Conservation (phyloP, 768 basidiomycete species). For the Rhizopogon vulgaris region DNA sequence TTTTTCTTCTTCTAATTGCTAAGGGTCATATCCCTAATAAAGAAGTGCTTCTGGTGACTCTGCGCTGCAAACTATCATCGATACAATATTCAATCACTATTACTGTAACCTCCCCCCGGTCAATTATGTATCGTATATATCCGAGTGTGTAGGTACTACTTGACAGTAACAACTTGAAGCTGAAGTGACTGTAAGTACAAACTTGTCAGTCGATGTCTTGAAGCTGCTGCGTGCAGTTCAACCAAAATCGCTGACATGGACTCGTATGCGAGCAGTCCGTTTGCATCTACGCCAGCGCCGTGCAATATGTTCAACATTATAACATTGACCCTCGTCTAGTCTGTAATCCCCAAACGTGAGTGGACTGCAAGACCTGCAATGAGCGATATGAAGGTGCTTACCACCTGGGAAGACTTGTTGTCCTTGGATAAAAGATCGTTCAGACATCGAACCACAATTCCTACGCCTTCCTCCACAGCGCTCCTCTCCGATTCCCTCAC, state of each 20-base stretch:
- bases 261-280: background rate
- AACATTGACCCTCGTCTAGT: constrained; percentile 10
- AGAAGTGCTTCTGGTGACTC: too few species aligned
- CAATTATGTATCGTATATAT: too few species aligned
- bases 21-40: too few species aligned
- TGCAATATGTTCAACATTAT: background rate
- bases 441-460: constrained; percentile 57
- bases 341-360: constrained; percentile 7
- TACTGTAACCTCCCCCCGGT: too few species aligned
- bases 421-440: constrained; percentile 56
- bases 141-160: too few species aligned
- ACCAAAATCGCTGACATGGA: background rate
- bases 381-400: constrained; percentile 4
- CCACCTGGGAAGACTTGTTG: constrained; percentile 13
- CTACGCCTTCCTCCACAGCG: constrained; percentile 56
- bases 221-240: background rate
- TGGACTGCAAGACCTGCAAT: too few species aligned
- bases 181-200: too few species aligned
- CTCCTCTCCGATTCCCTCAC: constrained; percentile 47
- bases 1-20: too few species aligned
- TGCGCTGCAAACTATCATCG: too few species aligned
- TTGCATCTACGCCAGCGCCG: background rate
- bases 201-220: too few species aligned
- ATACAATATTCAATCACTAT: too few species aligned
- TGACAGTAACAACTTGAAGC: too few species aligned